These are phyloP conservation scores for Pleurotus tuoliensis DNA, from an alignment of 768 basidiomycete species.

Conservation along the genomic window DNA sequence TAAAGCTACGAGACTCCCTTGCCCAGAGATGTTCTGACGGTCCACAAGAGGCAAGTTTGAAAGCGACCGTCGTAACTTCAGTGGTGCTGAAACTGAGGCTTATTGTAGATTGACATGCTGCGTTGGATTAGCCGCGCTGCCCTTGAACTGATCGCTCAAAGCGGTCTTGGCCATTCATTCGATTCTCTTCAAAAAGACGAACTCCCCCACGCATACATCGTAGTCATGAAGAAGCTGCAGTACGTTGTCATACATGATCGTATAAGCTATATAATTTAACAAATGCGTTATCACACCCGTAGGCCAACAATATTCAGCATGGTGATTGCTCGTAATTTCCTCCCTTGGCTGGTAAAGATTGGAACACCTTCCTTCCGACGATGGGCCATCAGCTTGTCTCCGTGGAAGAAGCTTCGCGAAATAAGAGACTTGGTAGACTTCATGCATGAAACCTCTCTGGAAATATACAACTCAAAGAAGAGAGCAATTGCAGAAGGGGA, in stretches of 20 bases:
- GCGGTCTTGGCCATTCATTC: slow-evolving; percentile 31
- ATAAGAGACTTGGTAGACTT: slow-evolving; percentile 23
- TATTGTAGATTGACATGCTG: slow-evolving; percentile 21
- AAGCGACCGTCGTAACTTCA: not conserved
- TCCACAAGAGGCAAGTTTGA: not conserved
- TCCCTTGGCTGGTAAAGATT: slow-evolving; percentile 20
- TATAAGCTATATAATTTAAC: too few relatives aligned
- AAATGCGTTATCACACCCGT: not conserved
- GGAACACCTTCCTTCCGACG: slow-evolving; percentile 22
- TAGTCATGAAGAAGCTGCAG: slow-evolving; percentile 14
- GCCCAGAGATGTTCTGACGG: not conserved
- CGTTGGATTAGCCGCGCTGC: slow-evolving; percentile 29
- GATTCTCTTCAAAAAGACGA: slow-evolving; percentile 20
- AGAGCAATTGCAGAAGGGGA: slow-evolving; percentile 22
- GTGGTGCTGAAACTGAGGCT: not conserved
- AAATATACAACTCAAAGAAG: slow-evolving; percentile 26
- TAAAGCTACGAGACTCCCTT: not conserved
- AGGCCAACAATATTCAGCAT: slow-evolving; percentile 21
- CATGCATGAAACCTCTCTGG: slow-evolving; percentile 21
- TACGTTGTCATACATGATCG: slow-evolving; percentile 1
- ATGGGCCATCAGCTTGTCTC: slow-evolving; percentile 20
- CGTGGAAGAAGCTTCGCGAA: slow-evolving; percentile 18
- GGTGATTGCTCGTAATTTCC: slow-evolving; percentile 17
- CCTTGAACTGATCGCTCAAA: slow-evolving; percentile 31
- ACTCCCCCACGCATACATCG: slow-evolving; percentile 12